Evolutionary conservation across 352 stramenopile species (phyloP), one percentile per base, ranked within the genome.

Genomic region (Globisporangium spinosum): DNA sequence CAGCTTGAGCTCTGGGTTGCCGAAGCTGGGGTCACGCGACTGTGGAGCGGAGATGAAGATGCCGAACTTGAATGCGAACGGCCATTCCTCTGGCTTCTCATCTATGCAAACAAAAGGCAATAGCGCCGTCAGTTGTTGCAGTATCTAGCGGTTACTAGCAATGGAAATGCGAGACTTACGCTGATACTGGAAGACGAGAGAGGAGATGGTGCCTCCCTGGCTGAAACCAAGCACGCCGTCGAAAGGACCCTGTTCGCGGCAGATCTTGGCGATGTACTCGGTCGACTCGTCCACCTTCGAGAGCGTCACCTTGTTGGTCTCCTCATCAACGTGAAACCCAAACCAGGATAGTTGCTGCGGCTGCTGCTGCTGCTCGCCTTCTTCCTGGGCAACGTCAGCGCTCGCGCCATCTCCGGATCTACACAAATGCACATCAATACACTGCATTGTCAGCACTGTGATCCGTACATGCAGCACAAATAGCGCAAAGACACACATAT

Each of bases 201-300:
- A 85, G 0, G 87, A 81, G 62, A 93, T 84, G 32, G 83, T 87
- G 20, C 85, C 88, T 40, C 88, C 88, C 62, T 95, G 87, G 67
- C 86, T 94, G 67, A 96, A 96, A 35, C 88, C 88, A 53, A 94
- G 91, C 40, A 96, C 79, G 22, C 89, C 89, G 49, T 95, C 80
- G 60, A 96, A 96, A 10, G 89, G 89, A n/a, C 87, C 87, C 43
- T 94, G 83, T 20, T 80, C 85, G 32, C 76, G 77, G 35, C 81
- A 80, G 38, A 94, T 83, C 23, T 72, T 69, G 9, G 72, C 78
- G 6, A 96, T 61, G 65, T 91, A 94, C 3, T 84, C 83, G 34
- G 94, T 76, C 2, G 85, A 75, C 61, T 93, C 85, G 8, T 87
- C 71, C 47, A 94, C 77, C 1, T 77, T 70, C 12, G 75, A 71